phyloP scores from a whole-genome alignment of 805 yeast species.

The Wickerhamomyces silvicola region DNA sequence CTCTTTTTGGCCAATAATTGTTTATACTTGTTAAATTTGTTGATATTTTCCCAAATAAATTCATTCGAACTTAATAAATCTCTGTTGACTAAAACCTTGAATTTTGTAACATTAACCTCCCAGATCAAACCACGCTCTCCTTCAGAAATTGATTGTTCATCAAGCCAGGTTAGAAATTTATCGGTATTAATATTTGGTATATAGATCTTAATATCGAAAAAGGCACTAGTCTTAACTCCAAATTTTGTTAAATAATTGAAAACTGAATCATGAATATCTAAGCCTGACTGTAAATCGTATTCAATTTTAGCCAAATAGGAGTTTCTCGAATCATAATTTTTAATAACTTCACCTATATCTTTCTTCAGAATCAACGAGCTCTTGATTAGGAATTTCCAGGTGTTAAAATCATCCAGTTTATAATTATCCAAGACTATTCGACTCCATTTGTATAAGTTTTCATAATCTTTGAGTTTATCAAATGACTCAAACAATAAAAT shows the following conservation, averaged over 20 bases:
- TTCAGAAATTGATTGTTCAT: constrained; percentile 15
- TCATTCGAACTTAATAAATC: constrained; percentile 15
- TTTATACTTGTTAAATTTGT: constrained; percentile 33
- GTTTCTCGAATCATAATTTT: constrained; percentile 42
- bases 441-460: constrained; percentile 34
- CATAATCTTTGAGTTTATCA: constrained; percentile 35
- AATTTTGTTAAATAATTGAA: constrained; percentile 33
- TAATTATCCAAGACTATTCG: constrained; percentile 36
- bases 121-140: constrained; percentile 19
- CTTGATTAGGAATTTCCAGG: constrained; percentile 55
- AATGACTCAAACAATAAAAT: constrained; percentile 46
- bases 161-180: constrained; percentile 17
- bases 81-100: constrained; percentile 30
- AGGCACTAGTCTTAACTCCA: constrained; percentile 59
- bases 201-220: constrained; percentile 46
- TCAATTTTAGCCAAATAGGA: constrained; percentile 48
- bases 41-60: constrained; percentile 28
- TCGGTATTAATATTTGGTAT: constrained; percentile 7
- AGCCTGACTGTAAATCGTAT: constrained; percentile 22
- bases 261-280: constrained; percentile 22
- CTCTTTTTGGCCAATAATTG: constrained; percentile 32
- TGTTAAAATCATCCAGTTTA: constrained; percentile 66
- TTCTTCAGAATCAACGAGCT: constrained; percentile 34
- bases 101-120: constrained; percentile 42
- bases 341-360: constrained; percentile 29